Evolutionary conservation across 2,329 filamentous ascomycete species (phyloP).

Genomic region (Chalaropsis ovoidea): DNA sequence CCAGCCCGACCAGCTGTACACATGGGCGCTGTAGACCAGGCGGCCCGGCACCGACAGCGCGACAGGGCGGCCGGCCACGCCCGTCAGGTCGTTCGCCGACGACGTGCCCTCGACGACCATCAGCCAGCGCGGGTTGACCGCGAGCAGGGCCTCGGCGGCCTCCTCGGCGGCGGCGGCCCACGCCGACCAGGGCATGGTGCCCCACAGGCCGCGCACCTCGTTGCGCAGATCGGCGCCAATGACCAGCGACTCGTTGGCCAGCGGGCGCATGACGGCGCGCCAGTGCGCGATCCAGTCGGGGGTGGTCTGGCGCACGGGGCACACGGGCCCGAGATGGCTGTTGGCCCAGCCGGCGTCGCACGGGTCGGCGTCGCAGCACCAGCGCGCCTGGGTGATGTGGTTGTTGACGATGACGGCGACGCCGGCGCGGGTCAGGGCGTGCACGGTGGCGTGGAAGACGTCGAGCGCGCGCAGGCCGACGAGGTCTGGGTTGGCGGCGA

Average conservation of each 20-base stretch:
- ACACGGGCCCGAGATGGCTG: slow-evolving; percentile 50
- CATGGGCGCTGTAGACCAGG: slow-evolving; percentile 58
- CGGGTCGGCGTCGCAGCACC: slow-evolving; percentile 59
- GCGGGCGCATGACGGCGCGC: slow-evolving; percentile 52
- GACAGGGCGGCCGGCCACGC: slow-evolving; percentile 47
- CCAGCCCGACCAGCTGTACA: slow-evolving; percentile 63
- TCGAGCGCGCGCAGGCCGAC: slow-evolving; percentile 48
- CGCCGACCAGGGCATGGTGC: slow-evolving; percentile 54
- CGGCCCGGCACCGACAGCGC: slow-evolving; percentile 44
- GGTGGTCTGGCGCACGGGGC: slow-evolving; percentile 52
- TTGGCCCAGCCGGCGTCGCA: slow-evolving; percentile 60
- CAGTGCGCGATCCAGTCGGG: slow-evolving; percentile 57
- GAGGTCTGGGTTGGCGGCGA: slow-evolving; percentile 52
- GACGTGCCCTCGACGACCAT: slow-evolving; percentile 59
- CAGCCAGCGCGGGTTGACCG: slow-evolving; percentile 53
- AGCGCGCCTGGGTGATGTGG: slow-evolving; percentile 58
- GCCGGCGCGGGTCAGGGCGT: slow-evolving; percentile 50
- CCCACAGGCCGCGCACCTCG: slow-evolving; percentile 59
- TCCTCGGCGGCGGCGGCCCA: slow-evolving; percentile 56
- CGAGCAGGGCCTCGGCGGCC: slow-evolving; percentile 51
- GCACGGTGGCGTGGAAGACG: slow-evolving; percentile 49
- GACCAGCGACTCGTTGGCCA: slow-evolving; percentile 50
- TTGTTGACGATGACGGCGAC: slow-evolving; percentile 59
- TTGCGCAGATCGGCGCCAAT: slow-evolving; percentile 59
- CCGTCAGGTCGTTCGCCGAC: slow-evolving; percentile 55